phyloP scores from a whole-genome alignment of 164 flowering plant species.

The Liquidambar formosana region DNA sequence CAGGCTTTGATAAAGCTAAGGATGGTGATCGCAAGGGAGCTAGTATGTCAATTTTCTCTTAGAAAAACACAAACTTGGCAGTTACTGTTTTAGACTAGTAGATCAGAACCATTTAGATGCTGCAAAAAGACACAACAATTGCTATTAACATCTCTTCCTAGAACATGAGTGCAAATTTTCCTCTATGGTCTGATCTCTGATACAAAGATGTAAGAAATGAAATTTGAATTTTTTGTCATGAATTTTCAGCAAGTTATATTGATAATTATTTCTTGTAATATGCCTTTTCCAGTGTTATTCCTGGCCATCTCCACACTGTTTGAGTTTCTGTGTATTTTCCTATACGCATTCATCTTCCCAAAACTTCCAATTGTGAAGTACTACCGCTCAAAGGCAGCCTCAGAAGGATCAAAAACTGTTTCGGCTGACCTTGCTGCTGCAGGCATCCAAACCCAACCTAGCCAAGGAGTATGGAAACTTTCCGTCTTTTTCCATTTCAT shows the following conservation, averaged over 20 bases:
- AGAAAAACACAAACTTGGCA: background rate
- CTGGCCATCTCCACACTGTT: slow-evolving; percentile 41
- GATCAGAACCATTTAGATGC: too few relatives aligned
- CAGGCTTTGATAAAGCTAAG: slow-evolving; percentile 39
- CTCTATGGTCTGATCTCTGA: too few relatives aligned
- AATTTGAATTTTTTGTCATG: too few relatives aligned
- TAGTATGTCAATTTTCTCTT: slow-evolving; percentile 24
- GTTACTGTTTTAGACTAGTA: too few relatives aligned
- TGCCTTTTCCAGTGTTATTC: slow-evolving; percentile 43
- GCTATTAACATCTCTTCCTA: too few relatives aligned
- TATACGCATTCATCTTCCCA: slow-evolving; percentile 48
- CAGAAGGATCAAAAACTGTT: slow-evolving; percentile 60
- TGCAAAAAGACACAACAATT: background rate
- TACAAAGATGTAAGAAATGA: too few relatives aligned
- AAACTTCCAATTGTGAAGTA: slow-evolving; percentile 58
- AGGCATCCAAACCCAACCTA: slow-evolving; percentile 40
- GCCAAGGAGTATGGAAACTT: slow-evolving; percentile 9
- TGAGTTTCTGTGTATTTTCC: slow-evolving; percentile 42
- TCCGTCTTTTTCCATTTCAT: background rate
- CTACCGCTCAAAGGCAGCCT: slow-evolving; percentile 52
- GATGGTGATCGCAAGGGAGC: slow-evolving; percentile 62
- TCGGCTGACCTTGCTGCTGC: slow-evolving; percentile 58
- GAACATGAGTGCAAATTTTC: too few relatives aligned
- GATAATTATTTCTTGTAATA: background rate
- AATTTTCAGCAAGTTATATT: background rate